Base-by-base conservation (phyloP, 345 rosid species). In the Brassica rapa region DNA sequence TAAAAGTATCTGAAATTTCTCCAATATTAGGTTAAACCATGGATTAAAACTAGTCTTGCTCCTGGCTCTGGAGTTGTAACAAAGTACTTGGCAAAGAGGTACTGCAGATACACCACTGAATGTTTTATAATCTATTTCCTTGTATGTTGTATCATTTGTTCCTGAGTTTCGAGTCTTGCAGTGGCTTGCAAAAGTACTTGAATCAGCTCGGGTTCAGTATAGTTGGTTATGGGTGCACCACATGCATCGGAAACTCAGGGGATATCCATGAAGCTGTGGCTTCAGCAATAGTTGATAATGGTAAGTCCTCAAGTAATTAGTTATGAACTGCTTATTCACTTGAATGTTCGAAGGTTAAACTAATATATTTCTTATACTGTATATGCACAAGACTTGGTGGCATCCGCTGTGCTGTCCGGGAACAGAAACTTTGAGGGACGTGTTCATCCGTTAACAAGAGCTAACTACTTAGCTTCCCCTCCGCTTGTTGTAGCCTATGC, bases 401-500 rank as follows among this genome's bases (percentile, higher is more conserved):
- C 97, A 3, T 82, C 98, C 4, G 98, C 98, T 66, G 99, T 96
- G 69, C 91, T 96, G 14, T 96, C 98, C 67, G 99, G 99, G 33
- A 96, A 96, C 85, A 82, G 98, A 60, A 96, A 96, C 77, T 96
- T 96, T 83, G 99, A 96, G 83, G 99, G 99, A 1, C 93, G 99
- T 76, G 99, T 96, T 80, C 99, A 96, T 80, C 81, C 99, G n/a
- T 84, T 96, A 88, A 96, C 99, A 39, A 89, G 99, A 85, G 99
- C 99, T 16, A 96, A 96, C 86, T 96, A 91, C 80, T 98, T 96
- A 75, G 99, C 99, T 82, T 96, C 99, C 14, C 99, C 99, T 60
- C 99, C 98, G 57, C 78, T 96, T 72, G 99, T 96, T 68, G 98
- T 96, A 71, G 99, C 97, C 60, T 96, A 96, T 88, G 98, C 99